Evolutionary conservation across 257 asterid genomes (phyloP).

Genomic region (Solanum chmielewskii): DNA sequence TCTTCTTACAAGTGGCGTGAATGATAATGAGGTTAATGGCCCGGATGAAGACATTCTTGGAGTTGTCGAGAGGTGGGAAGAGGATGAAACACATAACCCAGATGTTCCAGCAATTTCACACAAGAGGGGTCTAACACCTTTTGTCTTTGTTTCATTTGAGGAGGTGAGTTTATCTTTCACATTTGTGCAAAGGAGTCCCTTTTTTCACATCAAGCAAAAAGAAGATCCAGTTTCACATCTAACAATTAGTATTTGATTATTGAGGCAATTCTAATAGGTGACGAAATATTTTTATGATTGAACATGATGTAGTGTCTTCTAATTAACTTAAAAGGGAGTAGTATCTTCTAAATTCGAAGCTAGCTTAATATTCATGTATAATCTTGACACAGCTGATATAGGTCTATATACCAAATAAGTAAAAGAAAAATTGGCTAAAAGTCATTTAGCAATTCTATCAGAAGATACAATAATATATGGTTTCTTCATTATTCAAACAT

Average conservation of each 20-base stretch:
- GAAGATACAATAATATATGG: not conserved
- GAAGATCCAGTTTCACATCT: not conserved
- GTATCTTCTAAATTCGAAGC: not conserved
- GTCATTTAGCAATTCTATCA: not conserved
- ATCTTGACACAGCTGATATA: not conserved
- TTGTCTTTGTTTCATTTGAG: conserved; percentile 86
- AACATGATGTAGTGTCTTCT: not conserved
- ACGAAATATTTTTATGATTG: not conserved
- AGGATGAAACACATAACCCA: conserved; percentile 88
- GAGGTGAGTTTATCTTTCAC: conserved; percentile 43
- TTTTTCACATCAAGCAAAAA: not conserved
- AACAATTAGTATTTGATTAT: not conserved
- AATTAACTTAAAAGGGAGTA: not conserved
- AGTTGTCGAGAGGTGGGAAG: conserved; percentile 83
- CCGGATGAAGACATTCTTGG: conserved; percentile 75
- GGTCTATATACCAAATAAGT: not conserved
- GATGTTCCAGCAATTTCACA: conserved; percentile 88
- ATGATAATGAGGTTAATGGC: conserved; percentile 49
- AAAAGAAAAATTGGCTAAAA: not conserved
- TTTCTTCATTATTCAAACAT: not conserved
- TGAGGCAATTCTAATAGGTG: not conserved
- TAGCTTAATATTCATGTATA: not conserved
- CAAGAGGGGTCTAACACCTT: conserved; percentile 75
- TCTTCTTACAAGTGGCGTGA: conserved; percentile 79
- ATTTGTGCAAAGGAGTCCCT: not conserved